Conservation (phyloP, 495 filamentous ascomycete genomes). For the Neurospora sp. region DNA sequence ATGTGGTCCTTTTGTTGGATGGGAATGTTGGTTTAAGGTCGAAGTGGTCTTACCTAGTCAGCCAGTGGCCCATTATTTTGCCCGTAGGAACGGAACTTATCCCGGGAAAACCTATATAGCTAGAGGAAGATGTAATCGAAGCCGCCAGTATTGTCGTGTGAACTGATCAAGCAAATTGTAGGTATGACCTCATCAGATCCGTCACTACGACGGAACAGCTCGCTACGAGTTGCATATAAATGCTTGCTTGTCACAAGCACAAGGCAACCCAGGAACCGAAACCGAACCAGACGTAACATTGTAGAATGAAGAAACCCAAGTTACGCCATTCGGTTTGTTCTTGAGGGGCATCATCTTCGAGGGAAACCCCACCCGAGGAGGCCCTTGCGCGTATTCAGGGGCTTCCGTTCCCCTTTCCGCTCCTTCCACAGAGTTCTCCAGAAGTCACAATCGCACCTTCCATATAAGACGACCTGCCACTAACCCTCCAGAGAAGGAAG, state of each 20-base stretch:
- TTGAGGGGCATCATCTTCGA: not conserved
- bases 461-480: not conserved
- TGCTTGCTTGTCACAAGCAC: not conserved
- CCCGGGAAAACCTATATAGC: not conserved
- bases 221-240: not conserved
- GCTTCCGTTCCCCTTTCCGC: too few relatives aligned
- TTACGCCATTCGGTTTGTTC: not conserved
- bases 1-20: not conserved
- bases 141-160: not conserved
- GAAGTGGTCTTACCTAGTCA: not conserved
- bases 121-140: not conserved
- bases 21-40: not conserved
- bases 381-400: not conserved
- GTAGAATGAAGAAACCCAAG: not conserved
- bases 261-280: not conserved
- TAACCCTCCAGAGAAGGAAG: too few relatives aligned
- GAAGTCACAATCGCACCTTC: not conserved
- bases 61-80: not conserved
- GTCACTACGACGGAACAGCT: not conserved
- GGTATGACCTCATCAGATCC: not conserved
- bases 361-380: not conserved
- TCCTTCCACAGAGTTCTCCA: too few relatives aligned
- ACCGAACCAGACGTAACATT: not conserved
- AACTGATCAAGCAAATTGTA: not conserved
- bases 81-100: not conserved